Conservation (phyloP, 2,329 filamentous ascomycete genomes). For the Colletotrichum chrysophilum region DNA sequence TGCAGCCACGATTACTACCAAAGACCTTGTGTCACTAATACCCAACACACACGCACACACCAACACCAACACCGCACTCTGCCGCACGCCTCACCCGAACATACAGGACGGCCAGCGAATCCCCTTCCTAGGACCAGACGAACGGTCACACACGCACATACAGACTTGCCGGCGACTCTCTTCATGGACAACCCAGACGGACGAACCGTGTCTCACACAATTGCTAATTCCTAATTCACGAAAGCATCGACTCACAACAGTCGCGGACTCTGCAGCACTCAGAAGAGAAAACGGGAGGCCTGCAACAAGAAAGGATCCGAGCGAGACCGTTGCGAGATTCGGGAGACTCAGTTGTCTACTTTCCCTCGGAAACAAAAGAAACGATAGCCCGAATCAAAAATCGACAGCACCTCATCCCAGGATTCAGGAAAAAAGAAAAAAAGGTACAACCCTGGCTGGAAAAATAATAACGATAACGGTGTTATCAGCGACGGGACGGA, state of each 20-base stretch:
- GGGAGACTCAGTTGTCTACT: background rate
- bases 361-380: background rate
- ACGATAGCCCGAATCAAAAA: background rate
- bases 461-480: conserved; percentile 7
- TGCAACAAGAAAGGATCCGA: background rate
- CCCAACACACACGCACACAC: background rate
- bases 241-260: background rate
- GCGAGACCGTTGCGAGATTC: background rate
- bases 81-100: background rate
- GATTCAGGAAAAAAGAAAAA: background rate
- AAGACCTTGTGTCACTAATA: background rate
- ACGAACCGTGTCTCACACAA: background rate
- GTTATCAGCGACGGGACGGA: background rate
- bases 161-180: background rate
- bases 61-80: background rate
- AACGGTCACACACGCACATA: background rate
- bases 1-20: background rate
- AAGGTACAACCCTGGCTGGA: background rate
- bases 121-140: background rate
- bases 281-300: background rate
- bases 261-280: background rate
- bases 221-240: conserved; percentile 12
- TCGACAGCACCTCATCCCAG: background rate
- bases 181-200: conserved; percentile 1
- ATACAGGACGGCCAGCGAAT: background rate